Evolutionary conservation across 768 basidiomycete genomes (phyloP), one percentile per base, ranked within the genome.

Genomic region (Xanthoconium stramineum): DNA sequence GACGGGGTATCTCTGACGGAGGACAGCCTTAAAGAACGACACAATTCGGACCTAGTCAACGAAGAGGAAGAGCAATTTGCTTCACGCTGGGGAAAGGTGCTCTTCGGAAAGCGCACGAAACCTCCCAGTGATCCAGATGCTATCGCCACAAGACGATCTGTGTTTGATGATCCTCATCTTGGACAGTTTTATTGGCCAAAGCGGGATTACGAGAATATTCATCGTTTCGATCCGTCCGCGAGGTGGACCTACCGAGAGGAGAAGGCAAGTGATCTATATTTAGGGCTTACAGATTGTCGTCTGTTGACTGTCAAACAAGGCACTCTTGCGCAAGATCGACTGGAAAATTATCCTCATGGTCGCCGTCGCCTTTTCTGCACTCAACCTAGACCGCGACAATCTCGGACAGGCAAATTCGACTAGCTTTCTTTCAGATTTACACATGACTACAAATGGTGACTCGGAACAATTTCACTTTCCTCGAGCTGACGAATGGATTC

Each of bases 211-310:
- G 83, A 85, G 65, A 83, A 82, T 61, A 57, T 79, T 12, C 79
- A 80, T 50, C 75, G 83, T 7, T 84, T 86, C 51, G 79, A 86
- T 57, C 75, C 80, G 0, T 71, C 70, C 36, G 80, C 79, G 42
- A 75, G 85, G 17, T 88, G 85, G 85, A 84, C 84, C 5, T 74
- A 75, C 53, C 66, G 76, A 39, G 83, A 86, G 64, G 82, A 86
- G 62, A 73, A 66, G 65, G 78, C 76, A 32, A 51, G 71, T 63
- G 0, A 19, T 20, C 47, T 15, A n/a, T 17, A 10, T 2, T 1
- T 6, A 4, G 5, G 17, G 33, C 11, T 11, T 6, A 6, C 6
- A 6, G n/a, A 6, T 15, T 35, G 8, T 28, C 5, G 35, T n/a
- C 14, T 15, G 12, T 32, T 48, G 37, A 55, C 32, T 8, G 10